Evolutionary conservation across 2,329 filamentous ascomycete genomes (phyloP).

Genomic region (Colletotrichum zoysiae): DNA sequence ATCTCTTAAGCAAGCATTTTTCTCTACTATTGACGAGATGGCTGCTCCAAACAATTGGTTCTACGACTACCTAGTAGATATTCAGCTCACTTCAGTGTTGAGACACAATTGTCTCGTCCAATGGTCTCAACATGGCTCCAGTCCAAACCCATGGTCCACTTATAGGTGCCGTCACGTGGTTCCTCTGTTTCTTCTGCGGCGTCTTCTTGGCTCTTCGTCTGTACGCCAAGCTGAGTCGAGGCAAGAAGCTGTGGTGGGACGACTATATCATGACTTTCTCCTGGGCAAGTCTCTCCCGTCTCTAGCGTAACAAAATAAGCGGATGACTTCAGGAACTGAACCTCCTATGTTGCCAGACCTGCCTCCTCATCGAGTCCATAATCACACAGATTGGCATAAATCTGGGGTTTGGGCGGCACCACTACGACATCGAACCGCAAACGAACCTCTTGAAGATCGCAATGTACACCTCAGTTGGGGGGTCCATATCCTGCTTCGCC

Average conservation of each 20-base stretch:
- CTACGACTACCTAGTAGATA: background rate
- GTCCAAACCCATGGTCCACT: constrained; percentile 29
- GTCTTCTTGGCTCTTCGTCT: constrained; percentile 43
- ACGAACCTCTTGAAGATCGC: constrained; percentile 30
- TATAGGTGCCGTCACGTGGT: constrained; percentile 47
- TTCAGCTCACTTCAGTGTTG: constrained; percentile 13
- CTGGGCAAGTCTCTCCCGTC: constrained; percentile 45
- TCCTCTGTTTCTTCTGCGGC: constrained; percentile 45
- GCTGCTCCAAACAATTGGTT: background rate
- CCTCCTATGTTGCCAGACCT: background rate
- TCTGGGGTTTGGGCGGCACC: constrained; percentile 43
- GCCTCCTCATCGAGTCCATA: constrained; percentile 31
- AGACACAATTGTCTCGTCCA: background rate
- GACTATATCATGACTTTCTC: constrained; percentile 44
- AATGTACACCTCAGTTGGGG: constrained; percentile 28
- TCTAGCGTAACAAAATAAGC: background rate
- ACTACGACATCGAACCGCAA: constrained; percentile 29
- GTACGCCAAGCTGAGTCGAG: constrained; percentile 43
- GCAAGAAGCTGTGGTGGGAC: constrained; percentile 45
- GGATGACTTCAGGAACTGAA: no score
- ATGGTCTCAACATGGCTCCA: constrained; percentile 10
- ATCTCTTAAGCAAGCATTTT: background rate
- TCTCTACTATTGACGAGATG: background rate
- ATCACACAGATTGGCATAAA: constrained; percentile 41
- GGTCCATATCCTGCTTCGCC: constrained; percentile 35